phyloP scores from a whole-genome alignment of 768 basidiomycete genomes.

The Cystofilobasidium macerans region DNA sequence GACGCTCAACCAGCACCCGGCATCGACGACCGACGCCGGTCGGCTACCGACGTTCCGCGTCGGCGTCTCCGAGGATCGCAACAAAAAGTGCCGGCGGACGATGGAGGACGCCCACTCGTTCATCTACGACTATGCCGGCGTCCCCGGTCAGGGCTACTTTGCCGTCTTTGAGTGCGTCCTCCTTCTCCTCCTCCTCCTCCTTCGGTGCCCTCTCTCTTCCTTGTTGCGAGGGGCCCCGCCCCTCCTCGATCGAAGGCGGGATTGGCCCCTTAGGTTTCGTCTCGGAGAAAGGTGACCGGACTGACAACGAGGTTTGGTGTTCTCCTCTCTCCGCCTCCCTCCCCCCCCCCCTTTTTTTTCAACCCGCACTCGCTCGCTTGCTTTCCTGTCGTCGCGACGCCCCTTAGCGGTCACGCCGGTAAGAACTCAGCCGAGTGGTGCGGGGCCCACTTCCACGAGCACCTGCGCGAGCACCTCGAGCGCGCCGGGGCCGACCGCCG shows the following conservation, averaged over 20 bases:
- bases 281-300: too few relatives aligned
- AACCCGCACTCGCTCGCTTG: too few relatives aligned
- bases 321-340: too few relatives aligned
- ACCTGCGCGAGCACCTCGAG: constrained; percentile 17
- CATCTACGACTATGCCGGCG: constrained; percentile 79
- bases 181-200: background rate
- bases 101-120: constrained; percentile 99
- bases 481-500: constrained; percentile 42
- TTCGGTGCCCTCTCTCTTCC: background rate
- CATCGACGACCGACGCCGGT: constrained; percentile 14
- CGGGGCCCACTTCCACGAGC: constrained; percentile 82
- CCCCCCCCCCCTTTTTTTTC: background rate
- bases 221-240: background rate
- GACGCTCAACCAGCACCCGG: constrained; percentile 60
- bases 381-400: too few relatives aligned
- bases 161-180: constrained; percentile 71
- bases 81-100: constrained; percentile 71
- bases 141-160: constrained; percentile 94
- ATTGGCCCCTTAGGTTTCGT: too few relatives aligned
- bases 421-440: constrained; percentile 99
- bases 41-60: constrained; percentile 47
- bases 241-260: too few relatives aligned
- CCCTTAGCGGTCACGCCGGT: constrained; percentile 69
- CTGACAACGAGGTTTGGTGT: too few relatives aligned
- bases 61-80: constrained; percentile 63